These are phyloP conservation scores for Vanderwaltozyma polyspora DNA, from an alignment of 805 yeast genomes.

Conservation along the genomic window DNA sequence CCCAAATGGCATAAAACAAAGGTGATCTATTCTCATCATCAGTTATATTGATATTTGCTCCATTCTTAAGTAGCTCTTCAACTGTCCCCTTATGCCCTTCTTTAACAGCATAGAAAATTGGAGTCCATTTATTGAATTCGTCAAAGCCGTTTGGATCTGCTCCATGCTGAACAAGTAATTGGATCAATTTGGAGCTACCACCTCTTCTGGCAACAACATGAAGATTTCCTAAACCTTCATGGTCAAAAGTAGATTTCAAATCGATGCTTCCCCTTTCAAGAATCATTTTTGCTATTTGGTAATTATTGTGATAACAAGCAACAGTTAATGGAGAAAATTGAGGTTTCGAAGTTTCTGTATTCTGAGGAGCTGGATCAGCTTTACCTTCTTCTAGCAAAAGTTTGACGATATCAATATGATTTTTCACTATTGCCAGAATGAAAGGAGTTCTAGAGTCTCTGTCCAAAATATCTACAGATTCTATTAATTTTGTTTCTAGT, in stretches of 20 bases:
- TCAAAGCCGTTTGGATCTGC: slow-evolving; percentile 71
- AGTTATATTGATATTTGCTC: slow-evolving; percentile 55
- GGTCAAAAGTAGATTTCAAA: slow-evolving; percentile 36
- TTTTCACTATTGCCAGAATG: slow-evolving; percentile 62
- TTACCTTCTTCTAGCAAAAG: slow-evolving; percentile 36
- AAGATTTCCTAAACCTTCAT: slow-evolving; percentile 80
- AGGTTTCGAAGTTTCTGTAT: slow-evolving; percentile 28
- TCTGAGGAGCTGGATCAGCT: slow-evolving; percentile 13
- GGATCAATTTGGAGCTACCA: slow-evolving; percentile 49
- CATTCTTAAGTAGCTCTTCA: slow-evolving; percentile 53
- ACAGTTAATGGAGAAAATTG: slow-evolving; percentile 69
- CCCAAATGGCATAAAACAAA: slow-evolving; percentile 83
- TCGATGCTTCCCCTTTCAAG: slow-evolving; percentile 27
- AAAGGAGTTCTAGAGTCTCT: slow-evolving; percentile 76
- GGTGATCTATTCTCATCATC: slow-evolving; percentile 80
- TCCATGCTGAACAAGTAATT: slow-evolving; percentile 57
- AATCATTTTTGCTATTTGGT: slow-evolving; percentile 53
- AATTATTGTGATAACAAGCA: slow-evolving; percentile 81
- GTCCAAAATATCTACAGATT: slow-evolving; percentile 37
- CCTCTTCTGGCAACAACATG: slow-evolving; percentile 87
- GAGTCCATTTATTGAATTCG: slow-evolving; percentile 87
- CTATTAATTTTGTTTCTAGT: slow-evolving; percentile 23
- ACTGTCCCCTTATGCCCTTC: slow-evolving; percentile 73
- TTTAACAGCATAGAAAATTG: slow-evolving; percentile 79
- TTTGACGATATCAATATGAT: slow-evolving; percentile 45